phyloP scores from a whole-genome alignment of 1,284 basidiomycete genomes.

The Ceratobasidium sp. region DNA sequence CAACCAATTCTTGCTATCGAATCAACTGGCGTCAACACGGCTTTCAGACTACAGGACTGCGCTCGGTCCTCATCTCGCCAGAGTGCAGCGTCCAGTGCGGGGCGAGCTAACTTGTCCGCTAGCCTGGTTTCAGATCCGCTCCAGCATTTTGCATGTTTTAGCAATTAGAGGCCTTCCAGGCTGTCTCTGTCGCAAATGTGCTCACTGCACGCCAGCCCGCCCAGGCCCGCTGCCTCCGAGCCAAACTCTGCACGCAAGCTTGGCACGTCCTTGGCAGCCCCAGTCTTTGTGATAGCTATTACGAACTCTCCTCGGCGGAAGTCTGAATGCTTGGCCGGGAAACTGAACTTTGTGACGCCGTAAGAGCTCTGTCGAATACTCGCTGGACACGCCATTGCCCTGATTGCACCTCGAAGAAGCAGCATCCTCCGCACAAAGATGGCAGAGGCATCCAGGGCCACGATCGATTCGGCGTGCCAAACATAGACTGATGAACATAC shows the following conservation, averaged over 20 bases:
- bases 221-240: neutral
- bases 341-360: too few relatives aligned
- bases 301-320: too few relatives aligned
- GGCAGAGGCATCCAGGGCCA: slow-evolving; percentile 2
- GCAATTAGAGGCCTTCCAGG: neutral
- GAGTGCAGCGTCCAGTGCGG: neutral
- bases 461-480: neutral
- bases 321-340: too few relatives aligned
- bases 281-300: too few relatives aligned
- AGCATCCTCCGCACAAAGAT: too few relatives aligned
- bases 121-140: slow-evolving; percentile 21
- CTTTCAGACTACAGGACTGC: neutral
- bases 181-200: neutral
- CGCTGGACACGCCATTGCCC: too few relatives aligned
- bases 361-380: too few relatives aligned
- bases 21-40: too few relatives aligned
- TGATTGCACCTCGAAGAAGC: too few relatives aligned
- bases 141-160: neutral
- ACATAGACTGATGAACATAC: neutral
- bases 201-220: neutral
- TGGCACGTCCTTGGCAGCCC: too few relatives aligned
- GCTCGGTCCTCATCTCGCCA: slow-evolving; percentile 20
- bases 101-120: neutral
- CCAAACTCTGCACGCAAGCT: neutral
- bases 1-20: slow-evolving; percentile 3